A percentile compares a stretch with the other conserved stretches of the same genome.
Conservation (phyloP, 768 basidiomycete genomes). For the Lyophyllum decastes region DNA sequence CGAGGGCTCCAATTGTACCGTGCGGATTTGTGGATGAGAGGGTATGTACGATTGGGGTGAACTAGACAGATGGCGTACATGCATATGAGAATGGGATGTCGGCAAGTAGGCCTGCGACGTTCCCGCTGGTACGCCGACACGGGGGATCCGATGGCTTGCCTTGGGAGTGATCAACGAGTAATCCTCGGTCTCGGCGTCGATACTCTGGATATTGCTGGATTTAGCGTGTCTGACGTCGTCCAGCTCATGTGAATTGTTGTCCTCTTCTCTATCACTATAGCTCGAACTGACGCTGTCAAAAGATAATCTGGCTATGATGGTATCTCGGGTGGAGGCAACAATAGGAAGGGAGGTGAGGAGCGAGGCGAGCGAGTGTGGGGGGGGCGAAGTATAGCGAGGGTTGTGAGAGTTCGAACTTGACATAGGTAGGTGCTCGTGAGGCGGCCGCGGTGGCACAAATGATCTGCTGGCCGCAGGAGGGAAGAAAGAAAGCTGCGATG, state of each 20-base stretch:
- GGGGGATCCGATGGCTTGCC: constrained; percentile 5
- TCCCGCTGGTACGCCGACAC: not conserved
- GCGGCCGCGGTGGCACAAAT: constrained; percentile 6
- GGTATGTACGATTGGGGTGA: constrained; percentile 32
- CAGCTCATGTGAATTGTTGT: constrained; percentile 42
- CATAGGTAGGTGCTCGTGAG: constrained; percentile 11
- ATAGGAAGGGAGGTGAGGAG: constrained; percentile 51
- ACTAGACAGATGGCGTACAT: constrained; percentile 33
- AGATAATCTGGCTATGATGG: constrained; percentile 55
- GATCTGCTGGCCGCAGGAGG: constrained; percentile 38
- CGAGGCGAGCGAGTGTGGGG: constrained; percentile 40
- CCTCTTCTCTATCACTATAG: constrained; percentile 38
- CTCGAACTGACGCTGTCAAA: constrained; percentile 52
- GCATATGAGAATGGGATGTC: constrained; percentile 9
- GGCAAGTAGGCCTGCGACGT: not conserved
- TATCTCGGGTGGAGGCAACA: constrained; percentile 53
- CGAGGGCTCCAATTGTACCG: constrained; percentile 55
- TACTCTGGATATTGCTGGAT: not conserved
- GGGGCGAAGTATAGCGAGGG: constrained; percentile 29
- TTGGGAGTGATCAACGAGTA: constrained; percentile 17
- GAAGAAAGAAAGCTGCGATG: constrained; percentile 55
- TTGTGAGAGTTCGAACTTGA: constrained; percentile 15
- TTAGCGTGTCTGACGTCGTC: constrained; percentile 34
- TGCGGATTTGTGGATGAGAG: constrained; percentile 40
- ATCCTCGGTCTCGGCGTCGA: not conserved